Evolutionary conservation across 148 eudicot species (phyloP).

Genomic region (Dysphania ambrosioides): DNA sequence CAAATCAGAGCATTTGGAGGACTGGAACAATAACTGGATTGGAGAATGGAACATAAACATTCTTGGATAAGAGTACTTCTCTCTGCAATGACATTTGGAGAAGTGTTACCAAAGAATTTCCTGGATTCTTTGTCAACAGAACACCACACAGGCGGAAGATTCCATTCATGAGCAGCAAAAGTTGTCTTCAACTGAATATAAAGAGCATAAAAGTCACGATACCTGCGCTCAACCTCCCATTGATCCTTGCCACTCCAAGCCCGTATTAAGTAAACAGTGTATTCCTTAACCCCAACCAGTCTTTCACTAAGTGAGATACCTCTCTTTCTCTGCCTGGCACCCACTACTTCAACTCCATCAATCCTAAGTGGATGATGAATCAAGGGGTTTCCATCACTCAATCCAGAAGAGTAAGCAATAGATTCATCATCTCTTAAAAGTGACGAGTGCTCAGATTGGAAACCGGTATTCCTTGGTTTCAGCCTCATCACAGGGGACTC

Average conservation of each 20-base stretch:
- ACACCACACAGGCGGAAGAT: conserved; percentile 83
- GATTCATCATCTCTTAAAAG: conserved; percentile 67
- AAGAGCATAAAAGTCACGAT: conserved; percentile 87
- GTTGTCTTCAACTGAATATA: conserved; percentile 57
- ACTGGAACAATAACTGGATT: conserved; percentile 36
- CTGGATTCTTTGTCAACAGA: conserved; percentile 70
- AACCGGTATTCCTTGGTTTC: conserved; percentile 29
- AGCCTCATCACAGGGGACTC: conserved; percentile 52
- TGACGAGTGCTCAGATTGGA: conserved; percentile 40
- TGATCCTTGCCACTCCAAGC: conserved; percentile 60
- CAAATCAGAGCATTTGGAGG: conserved; percentile 52
- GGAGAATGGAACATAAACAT: conserved; percentile 65
- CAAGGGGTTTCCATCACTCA: conserved; percentile 33
- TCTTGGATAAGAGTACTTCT: conserved; percentile 85
- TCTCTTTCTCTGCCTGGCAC: conserved; percentile 76
- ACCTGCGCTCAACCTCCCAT: conserved; percentile 92
- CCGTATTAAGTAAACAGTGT: conserved; percentile 69
- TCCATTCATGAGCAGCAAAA: conserved; percentile 61
- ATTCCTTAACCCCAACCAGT: conserved; percentile 87
- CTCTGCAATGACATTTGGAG: conserved; percentile 79
- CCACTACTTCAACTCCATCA: conserved; percentile 76
- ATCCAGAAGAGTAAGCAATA: conserved; percentile 63
- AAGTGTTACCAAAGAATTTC: conserved; percentile 77
- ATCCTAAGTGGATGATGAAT: conserved; percentile 43
- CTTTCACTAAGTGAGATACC: conserved; percentile 88